Percentiles rank a stretch among this genome's conserved stretches.
These are phyloP conservation scores for Candida mattraensis DNA, from an alignment of 805 yeast genomes.

Conservation along the genomic window DNA sequence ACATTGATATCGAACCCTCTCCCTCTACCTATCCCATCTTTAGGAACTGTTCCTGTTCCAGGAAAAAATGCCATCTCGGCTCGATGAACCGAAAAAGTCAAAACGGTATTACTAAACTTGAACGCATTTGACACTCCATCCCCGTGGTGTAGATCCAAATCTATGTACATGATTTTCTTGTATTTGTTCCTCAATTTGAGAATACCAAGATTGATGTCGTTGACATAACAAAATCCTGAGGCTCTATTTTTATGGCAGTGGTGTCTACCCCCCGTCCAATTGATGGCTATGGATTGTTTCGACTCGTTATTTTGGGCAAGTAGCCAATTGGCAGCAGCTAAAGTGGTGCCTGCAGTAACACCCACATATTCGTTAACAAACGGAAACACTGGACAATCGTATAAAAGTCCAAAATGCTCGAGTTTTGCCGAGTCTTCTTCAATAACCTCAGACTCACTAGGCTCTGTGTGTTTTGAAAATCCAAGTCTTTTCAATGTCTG, in stretches of 20 bases:
- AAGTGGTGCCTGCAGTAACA: slow-evolving; percentile 56
- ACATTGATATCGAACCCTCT: slow-evolving; percentile 45
- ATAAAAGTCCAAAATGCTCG: slow-evolving; percentile 46
- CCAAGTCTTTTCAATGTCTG: slow-evolving; percentile 9
- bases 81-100: slow-evolving; percentile 64
- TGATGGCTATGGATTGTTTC: slow-evolving; percentile 45
- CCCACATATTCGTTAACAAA: slow-evolving; percentile 49
- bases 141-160: slow-evolving; percentile 77
- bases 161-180: slow-evolving; percentile 56
- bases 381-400: slow-evolving; percentile 68
- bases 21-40: slow-evolving; percentile 41
- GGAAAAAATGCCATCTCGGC: slow-evolving; percentile 71
- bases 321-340: slow-evolving; percentile 46
- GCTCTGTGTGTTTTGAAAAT: not conserved
- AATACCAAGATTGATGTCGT: slow-evolving; percentile 64
- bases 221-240: slow-evolving; percentile 72
- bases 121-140: slow-evolving; percentile 77
- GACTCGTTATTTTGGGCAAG: slow-evolving; percentile 9
- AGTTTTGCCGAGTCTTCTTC: slow-evolving; percentile 21
- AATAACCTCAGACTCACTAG: slow-evolving; percentile 6
- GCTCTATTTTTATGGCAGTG: slow-evolving; percentile 58
- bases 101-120: slow-evolving; percentile 50
- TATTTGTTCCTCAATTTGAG: slow-evolving; percentile 47
- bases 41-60: slow-evolving; percentile 54
- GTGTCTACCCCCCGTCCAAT: slow-evolving; percentile 83